phyloP scores from a whole-genome alignment of 108 stramenopile species.

The Conticribra guillardii region DNA sequence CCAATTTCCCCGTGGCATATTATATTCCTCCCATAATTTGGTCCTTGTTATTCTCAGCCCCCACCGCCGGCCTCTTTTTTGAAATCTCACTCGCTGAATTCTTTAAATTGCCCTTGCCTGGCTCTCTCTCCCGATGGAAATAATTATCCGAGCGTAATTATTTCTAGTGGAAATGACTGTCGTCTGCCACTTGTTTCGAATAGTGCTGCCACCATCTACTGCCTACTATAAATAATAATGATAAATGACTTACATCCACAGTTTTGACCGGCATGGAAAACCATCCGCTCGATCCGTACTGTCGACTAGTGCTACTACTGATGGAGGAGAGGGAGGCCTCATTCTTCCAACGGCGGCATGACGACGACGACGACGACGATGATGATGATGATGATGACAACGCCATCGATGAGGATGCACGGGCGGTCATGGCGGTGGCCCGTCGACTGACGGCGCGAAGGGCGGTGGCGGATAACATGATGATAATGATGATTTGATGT shows the following conservation, averaged over 20 bases:
- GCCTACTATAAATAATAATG: neutral
- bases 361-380: neutral
- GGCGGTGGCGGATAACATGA: neutral
- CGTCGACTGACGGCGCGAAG: neutral
- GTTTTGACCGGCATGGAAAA: constrained; percentile 74
- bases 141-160: no score
- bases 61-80: no score
- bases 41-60: no score
- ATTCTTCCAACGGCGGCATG: neutral
- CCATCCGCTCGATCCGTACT: constrained; percentile 7
- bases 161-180: no score
- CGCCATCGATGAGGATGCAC: neutral
- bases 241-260: constrained; percentile 59
- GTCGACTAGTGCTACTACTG: neutral
- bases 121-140: no score
- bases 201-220: neutral
- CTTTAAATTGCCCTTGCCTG: no score
- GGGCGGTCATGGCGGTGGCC: neutral
- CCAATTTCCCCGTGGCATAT: no score
- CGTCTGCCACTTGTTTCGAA: no score
- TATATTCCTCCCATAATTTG: no score
- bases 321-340: neutral
- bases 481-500: no score
- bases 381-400: neutral
- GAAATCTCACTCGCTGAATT: no score